These are phyloP conservation scores for Trichoderma erinaceum DNA, from an alignment of 495 filamentous ascomycete genomes.

Conservation along the genomic window DNA sequence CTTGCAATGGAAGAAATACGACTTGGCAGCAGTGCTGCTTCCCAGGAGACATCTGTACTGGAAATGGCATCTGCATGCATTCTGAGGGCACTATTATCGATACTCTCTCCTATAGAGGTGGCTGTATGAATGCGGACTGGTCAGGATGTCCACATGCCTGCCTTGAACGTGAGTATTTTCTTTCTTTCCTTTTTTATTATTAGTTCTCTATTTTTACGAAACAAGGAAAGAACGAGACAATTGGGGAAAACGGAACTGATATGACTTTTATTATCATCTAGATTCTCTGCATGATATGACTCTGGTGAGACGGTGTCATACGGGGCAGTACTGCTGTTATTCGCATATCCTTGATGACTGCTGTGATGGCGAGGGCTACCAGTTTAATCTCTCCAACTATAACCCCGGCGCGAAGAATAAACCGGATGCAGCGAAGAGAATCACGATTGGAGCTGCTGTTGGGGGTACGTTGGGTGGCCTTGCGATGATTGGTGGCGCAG, in stretches of 20 bases:
- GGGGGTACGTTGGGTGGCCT: background rate
- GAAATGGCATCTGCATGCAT: background rate
- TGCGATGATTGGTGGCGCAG: background rate
- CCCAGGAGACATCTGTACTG: background rate
- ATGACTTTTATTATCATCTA: background rate
- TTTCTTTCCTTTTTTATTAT: too few species aligned
- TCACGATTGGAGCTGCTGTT: background rate
- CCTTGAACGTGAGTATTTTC: background rate
- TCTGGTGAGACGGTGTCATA: too few species aligned
- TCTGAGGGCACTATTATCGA: background rate
- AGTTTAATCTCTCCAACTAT: background rate
- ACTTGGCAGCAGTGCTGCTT: background rate
- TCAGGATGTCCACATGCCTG: background rate
- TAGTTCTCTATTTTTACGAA: background rate
- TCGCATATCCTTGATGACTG: background rate
- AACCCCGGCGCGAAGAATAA: background rate
- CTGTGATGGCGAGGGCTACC: background rate
- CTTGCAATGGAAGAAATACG: background rate
- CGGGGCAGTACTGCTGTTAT: background rate
- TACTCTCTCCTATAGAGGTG: background rate
- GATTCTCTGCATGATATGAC: too few species aligned
- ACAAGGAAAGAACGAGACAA: background rate
- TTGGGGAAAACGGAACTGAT: background rate
- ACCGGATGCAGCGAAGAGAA: background rate
- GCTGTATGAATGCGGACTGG: background rate